phyloP scores from a whole-genome alignment of 306 rosid genomes.

The Dryas alaskensis region DNA sequence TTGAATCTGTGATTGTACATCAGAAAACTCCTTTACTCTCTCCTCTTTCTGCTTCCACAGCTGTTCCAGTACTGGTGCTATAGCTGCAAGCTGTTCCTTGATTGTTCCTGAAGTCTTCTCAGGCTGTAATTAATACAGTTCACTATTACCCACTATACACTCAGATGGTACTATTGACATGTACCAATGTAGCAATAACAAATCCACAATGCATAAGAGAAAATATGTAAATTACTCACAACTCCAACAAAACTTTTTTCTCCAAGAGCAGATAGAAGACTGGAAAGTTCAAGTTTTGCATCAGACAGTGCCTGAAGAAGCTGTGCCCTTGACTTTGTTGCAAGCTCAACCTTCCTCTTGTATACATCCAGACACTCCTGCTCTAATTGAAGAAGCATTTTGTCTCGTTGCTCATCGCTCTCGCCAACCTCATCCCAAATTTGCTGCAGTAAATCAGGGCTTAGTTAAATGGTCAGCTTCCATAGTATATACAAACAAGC shows the following conservation, averaged over 20 bases:
- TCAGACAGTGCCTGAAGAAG: constrained; percentile 86
- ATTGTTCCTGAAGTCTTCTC: constrained; percentile 55
- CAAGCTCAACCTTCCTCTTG: constrained; percentile 94
- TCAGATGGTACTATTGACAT: not conserved
- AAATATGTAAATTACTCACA: constrained; percentile 30
- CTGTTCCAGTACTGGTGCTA: constrained; percentile 84
- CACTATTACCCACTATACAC: not conserved
- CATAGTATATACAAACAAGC: constrained; percentile 1
- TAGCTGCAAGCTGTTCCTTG: constrained; percentile 74
- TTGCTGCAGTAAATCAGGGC: constrained; percentile 47
- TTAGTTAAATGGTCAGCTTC: constrained; percentile 8
- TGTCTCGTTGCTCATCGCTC: constrained; percentile 87
- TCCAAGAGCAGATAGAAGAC: constrained; percentile 85
- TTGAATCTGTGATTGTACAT: constrained; percentile 86
- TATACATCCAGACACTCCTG: constrained; percentile 96
- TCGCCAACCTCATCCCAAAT: constrained; percentile 99
- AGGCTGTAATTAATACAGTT: constrained; percentile 36
- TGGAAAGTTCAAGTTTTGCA: constrained; percentile 73
- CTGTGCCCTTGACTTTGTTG: constrained; percentile 90
- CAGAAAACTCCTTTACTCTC: constrained; percentile 80
- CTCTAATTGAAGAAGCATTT: constrained; percentile 97
- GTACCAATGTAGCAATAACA: not conserved
- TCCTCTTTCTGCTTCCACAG: constrained; percentile 90
- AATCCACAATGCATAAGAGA: not conserved
- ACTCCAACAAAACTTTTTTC: constrained; percentile 55